Conservation (phyloP, 2,329 filamentous ascomycete genomes). For the Gyromitra esculenta region DNA sequence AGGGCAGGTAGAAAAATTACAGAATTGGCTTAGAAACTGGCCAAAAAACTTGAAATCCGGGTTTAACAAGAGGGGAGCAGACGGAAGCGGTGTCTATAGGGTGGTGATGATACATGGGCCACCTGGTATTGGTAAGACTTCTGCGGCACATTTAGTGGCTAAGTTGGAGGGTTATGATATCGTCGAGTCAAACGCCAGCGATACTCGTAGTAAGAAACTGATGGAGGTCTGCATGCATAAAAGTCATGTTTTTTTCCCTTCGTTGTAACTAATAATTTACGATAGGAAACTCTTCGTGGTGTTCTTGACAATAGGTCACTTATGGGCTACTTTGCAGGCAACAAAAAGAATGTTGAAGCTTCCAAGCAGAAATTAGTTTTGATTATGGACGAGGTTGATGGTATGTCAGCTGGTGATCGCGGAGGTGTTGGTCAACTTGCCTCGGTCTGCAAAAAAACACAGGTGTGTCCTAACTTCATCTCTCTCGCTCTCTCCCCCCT, state of each 20-base stretch:
- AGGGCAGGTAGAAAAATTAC: conserved; percentile 84
- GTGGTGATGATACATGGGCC: conserved; percentile 96
- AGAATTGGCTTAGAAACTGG: conserved; percentile 86
- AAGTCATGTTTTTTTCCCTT: background rate
- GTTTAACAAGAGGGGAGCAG: conserved; percentile 83
- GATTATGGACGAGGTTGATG: conserved; percentile 99
- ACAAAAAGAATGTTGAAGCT: conserved; percentile 80
- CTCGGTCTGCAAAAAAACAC: conserved; percentile 91
- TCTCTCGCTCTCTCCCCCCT: background rate
- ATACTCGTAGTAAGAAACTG: conserved; percentile 93
- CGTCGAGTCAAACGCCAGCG: conserved; percentile 94
- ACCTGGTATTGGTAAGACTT: conserved; percentile 97
- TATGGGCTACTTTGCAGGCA: conserved; percentile 86
- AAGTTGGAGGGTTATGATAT: conserved; percentile 93
- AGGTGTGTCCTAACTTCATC: conserved; percentile 37
- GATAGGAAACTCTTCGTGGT: conserved; percentile 76
- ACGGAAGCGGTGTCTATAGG: conserved; percentile 82
- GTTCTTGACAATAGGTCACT: conserved; percentile 94
- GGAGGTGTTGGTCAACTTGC: conserved; percentile 94
- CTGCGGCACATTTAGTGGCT: conserved; percentile 91
- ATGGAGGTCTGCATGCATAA: conserved; percentile 69
- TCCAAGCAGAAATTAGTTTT: conserved; percentile 92
- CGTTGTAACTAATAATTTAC: conserved; percentile 8
- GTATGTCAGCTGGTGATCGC: conserved; percentile 96
- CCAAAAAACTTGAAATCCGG: conserved; percentile 78